A percentile compares a stretch with the other conserved stretches of the same genome.
phyloP scores from a whole-genome alignment of 2,329 filamentous ascomycete genomes.

The Arthroderma sp. region DNA sequence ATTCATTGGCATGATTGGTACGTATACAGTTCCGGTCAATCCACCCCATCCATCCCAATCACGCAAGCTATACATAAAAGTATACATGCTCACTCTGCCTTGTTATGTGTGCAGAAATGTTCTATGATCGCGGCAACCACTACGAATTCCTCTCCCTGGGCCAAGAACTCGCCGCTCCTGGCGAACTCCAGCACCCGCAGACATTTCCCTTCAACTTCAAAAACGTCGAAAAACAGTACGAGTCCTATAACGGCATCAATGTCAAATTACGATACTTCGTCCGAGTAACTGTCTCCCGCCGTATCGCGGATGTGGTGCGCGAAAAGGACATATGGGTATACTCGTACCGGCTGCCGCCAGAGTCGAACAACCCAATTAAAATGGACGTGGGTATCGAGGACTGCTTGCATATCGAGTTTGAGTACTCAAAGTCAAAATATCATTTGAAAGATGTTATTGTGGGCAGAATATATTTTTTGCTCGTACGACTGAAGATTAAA shows the following conservation, averaged over 20 bases:
- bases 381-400: conserved; percentile 99
- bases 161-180: conserved; percentile 90
- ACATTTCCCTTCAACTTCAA: conserved; percentile 99
- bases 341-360: conserved; percentile 91
- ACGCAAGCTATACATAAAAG: not conserved
- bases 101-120: conserved; percentile 62
- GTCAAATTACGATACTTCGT: conserved; percentile 98
- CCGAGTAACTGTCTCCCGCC: conserved; percentile 84
- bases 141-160: conserved; percentile 97
- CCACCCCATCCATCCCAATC: not conserved
- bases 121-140: conserved; percentile 97
- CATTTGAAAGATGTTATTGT: conserved; percentile 99
- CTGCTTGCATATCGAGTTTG: conserved; percentile 97
- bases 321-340: conserved; percentile 99
- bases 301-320: conserved; percentile 95
- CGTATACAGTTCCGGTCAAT: not conserved
- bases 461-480: conserved; percentile 92
- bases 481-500: conserved; percentile 97
- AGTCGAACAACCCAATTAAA: conserved; percentile 98
- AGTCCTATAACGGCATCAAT: conserved; percentile 99
- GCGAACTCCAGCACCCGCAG: conserved; percentile 96
- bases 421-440: conserved; percentile 99
- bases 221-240: conserved; percentile 99
- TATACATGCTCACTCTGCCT: not conserved
- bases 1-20: conserved; percentile 97